phyloP scores from a whole-genome alignment of 805 yeast genomes.

The Saturnispora silvae region DNA sequence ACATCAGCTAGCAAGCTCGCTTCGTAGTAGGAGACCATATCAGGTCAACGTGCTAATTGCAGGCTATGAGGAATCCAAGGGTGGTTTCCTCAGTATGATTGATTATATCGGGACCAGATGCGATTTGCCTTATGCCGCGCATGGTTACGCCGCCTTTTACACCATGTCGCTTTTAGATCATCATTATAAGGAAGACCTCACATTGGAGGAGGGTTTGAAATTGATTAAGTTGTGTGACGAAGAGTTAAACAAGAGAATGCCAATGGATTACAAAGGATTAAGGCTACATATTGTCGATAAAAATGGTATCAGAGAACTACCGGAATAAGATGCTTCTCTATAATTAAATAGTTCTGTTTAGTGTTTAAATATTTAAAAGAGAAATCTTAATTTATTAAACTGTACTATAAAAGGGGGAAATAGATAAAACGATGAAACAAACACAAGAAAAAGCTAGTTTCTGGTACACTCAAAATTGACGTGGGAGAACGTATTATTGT shows the following conservation, averaged over 20 bases:
- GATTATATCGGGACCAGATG: conserved; percentile 91
- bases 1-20: conserved; percentile 73
- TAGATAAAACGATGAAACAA: too few relatives aligned
- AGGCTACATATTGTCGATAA: conserved; percentile 26
- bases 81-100: conserved; percentile 66
- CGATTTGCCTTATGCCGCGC: conserved; percentile 92
- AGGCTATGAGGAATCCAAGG: conserved; percentile 54
- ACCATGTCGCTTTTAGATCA: conserved; percentile 83
- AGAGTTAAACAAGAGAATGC: conserved; percentile 79
- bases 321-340: conserved; percentile 3
- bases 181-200: conserved; percentile 72
- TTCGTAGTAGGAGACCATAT: conserved; percentile 91
- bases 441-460: too few relatives aligned
- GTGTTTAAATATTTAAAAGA: too few relatives aligned
- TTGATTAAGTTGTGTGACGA: conserved; percentile 61
- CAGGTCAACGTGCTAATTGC: conserved; percentile 88
- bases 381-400: too few relatives aligned
- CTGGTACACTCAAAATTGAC: too few relatives aligned
- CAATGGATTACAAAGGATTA: conserved; percentile 85
- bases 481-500: background rate
- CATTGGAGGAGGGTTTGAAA: conserved; percentile 65
- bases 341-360: too few relatives aligned
- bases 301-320: conserved; percentile 25
- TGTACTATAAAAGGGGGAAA: too few relatives aligned
- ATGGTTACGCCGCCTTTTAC: conserved; percentile 97